Base-by-base conservation (phyloP, 2,329 filamentous ascomycete species). In the Diplodia seriata region DNA sequence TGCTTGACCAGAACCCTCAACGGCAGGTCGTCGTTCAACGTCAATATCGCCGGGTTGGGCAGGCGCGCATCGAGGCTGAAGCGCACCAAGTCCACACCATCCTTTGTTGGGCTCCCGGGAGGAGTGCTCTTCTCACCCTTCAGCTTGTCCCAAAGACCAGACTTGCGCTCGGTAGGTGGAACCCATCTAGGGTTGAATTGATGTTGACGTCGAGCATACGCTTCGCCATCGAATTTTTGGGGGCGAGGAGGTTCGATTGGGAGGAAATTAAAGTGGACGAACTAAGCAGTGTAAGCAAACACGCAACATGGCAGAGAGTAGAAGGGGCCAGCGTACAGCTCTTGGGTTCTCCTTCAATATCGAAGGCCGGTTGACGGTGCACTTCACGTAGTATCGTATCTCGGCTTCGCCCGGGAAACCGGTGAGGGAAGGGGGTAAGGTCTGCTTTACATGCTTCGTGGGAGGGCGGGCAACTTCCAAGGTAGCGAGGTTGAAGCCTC, bases 321-420 rank as follows among this genome's bases (percentile, higher is more conserved):
- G 57, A 59, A 23, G 53, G 26, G 12, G 11, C 9, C 7, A 43
- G 72, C 71, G 61, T 74, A 82, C 73, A 15, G 81, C 78, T 66
- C 94, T 85, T 78, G 93, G 91, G 74, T 97, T 97, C 80, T 97
- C 93, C 76, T 94, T 94, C 79, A 96, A 92, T 69, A 97, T 85
- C 15, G 91, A 90, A 0, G 93, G 93, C n/a, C 93, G 85, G 74
- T 93, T 92, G 6, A 98, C 89, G 0, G 95, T 98, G n/a, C 91
- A 93, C 78, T 99, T 99, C 76, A 98, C 86, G 76, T 92, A 99
- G 80, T 99, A 99, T 72, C 90, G 87, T 69, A 98, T 94, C 79
- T 97, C 93, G 26, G 94, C 94, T 78, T 94, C 89, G 38, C 90
- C 90, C 0, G 92, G 92, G 72, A 95, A 94, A 3, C 92, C 93